Evolutionary conservation across 2,329 filamentous ascomycete genomes (phyloP).

Genomic region (Blastomyces percursus): DNA sequence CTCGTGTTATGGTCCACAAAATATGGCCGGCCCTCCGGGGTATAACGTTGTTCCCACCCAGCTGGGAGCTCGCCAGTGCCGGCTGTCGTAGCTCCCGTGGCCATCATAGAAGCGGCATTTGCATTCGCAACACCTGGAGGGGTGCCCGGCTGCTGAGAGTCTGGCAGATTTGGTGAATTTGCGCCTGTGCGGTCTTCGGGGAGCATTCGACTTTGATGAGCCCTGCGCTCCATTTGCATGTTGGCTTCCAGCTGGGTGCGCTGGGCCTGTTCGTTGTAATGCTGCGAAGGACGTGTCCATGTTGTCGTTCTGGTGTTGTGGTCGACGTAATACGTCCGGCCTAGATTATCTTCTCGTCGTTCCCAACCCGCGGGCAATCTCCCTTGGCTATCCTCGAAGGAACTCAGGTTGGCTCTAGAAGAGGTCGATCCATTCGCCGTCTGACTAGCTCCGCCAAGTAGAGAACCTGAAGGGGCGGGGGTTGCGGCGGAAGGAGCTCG

Average conservation of each 20-base stretch:
- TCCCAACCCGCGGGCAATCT: slow-evolving; percentile 91
- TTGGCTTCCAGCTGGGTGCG: slow-evolving; percentile 75
- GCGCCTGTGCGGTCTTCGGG: slow-evolving; percentile 92
- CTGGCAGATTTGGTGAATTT: slow-evolving; percentile 69
- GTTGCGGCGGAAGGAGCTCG: slow-evolving; percentile 26
- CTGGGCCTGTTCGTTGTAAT: slow-evolving; percentile 63
- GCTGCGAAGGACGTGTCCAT: slow-evolving; percentile 80
- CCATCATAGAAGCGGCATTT: slow-evolving; percentile 72
- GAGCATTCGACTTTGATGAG: slow-evolving; percentile 90
- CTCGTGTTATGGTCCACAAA: slow-evolving; percentile 98
- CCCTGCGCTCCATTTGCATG: slow-evolving; percentile 81
- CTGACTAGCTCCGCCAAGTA: slow-evolving; percentile 31
- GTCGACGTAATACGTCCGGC: slow-evolving; percentile 95
- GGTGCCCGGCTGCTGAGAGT: slow-evolving; percentile 35
- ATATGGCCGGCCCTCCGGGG: slow-evolving; percentile 86
- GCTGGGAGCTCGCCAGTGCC: slow-evolving; percentile 90
- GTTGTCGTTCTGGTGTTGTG: slow-evolving; percentile 95
- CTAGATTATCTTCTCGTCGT: slow-evolving; percentile 84
- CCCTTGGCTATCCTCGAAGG: slow-evolving; percentile 93
- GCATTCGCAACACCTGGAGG: slow-evolving; percentile 36
- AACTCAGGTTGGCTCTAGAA: slow-evolving; percentile 57
- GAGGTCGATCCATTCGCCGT: slow-evolving; percentile 29
- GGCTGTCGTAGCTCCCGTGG: slow-evolving; percentile 85
- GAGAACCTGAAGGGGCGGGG: slow-evolving; percentile 30
- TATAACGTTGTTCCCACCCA: slow-evolving; percentile 93